These are phyloP conservation scores for Isatis tinctoria DNA, from an alignment of 345 rosid species.

Conservation along the genomic window DNA sequence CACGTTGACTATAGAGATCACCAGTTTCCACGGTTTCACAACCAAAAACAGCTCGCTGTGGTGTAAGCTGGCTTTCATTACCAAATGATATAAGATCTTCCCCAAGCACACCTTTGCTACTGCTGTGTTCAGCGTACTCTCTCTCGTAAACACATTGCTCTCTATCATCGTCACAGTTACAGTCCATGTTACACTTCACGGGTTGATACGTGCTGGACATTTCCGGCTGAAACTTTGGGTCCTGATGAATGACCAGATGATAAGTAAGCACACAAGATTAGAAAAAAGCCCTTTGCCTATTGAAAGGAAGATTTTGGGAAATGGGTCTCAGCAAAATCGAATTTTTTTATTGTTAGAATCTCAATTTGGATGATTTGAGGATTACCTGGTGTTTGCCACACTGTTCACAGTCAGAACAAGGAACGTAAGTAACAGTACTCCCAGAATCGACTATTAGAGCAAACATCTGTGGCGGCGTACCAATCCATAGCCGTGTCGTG, in stretches of 20 bases:
- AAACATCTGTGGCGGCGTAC: constrained; percentile 91
- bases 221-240: constrained; percentile 80
- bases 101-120: constrained; percentile 85
- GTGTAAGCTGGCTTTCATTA: constrained; percentile 19
- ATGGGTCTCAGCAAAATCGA: not conserved
- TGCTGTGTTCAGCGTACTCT: constrained; percentile 86
- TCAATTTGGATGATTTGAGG: not conserved
- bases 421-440: constrained; percentile 84
- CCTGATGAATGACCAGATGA: constrained; percentile 39
- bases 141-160: constrained; percentile 75
- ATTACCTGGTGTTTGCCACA: constrained; percentile 87
- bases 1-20: constrained; percentile 83
- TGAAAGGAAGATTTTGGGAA: not conserved
- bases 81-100: constrained; percentile 84
- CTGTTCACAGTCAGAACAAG: constrained; percentile 71
- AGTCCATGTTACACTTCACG: constrained; percentile 72
- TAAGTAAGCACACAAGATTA: not conserved
- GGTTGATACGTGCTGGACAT: constrained; percentile 68
- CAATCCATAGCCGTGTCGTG: constrained; percentile 87
- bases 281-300: not conserved
- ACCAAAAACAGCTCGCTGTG: constrained; percentile 85
- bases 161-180: constrained; percentile 59
- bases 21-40: constrained; percentile 89
- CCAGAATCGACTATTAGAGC: constrained; percentile 90
- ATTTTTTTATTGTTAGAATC: too few relatives aligned